phyloP scores from a whole-genome alignment of 495 filamentous ascomycete genomes.

The Penicillium dipodomyicola region DNA sequence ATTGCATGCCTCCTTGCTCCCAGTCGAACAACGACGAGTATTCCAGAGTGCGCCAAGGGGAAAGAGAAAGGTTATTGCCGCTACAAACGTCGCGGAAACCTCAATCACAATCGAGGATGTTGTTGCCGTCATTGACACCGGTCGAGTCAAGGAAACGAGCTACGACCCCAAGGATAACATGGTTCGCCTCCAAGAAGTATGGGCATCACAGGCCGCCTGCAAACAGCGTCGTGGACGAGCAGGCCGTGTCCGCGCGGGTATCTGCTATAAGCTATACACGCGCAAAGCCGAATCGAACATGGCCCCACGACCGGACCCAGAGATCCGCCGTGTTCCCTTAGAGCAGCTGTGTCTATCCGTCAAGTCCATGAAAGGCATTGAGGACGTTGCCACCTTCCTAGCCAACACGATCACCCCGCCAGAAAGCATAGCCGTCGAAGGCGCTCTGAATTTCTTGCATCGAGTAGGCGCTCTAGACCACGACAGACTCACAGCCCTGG shows the following conservation, averaged over 20 bases:
- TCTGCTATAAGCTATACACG: slow-evolving; percentile 95
- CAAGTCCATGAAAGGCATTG: slow-evolving; percentile 82
- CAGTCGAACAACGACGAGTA: slow-evolving; percentile 80
- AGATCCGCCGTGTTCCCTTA: slow-evolving; percentile 87
- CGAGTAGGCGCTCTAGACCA: slow-evolving; percentile 87
- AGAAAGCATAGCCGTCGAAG: slow-evolving; percentile 76
- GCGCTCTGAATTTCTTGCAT: slow-evolving; percentile 71
- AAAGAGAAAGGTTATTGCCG: slow-evolving; percentile 85
- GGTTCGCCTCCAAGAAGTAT: slow-evolving; percentile 89
- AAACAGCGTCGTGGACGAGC: slow-evolving; percentile 96
- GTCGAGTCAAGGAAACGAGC: slow-evolving; percentile 92
- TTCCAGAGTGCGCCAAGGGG: slow-evolving; percentile 74
- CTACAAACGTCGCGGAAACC: slow-evolving; percentile 96
- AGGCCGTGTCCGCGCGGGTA: slow-evolving; percentile 83
- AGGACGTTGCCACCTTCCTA: slow-evolving; percentile 75
- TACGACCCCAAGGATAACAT: slow-evolving; percentile 93
- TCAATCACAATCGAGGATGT: slow-evolving; percentile 98
- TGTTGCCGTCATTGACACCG: slow-evolving; percentile 93
- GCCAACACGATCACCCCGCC: slow-evolving; percentile 86
- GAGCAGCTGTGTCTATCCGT: slow-evolving; percentile 94
- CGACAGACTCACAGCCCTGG: slow-evolving; percentile 81
- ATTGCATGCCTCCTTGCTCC: slow-evolving; percentile 86
- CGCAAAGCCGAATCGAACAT: slow-evolving; percentile 80
- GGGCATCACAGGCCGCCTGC: slow-evolving; percentile 91
- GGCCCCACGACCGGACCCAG: slow-evolving; percentile 86